Evolutionary conservation across 345 rosid species (phyloP).

Genomic region (Eutrema yunnanense): DNA sequence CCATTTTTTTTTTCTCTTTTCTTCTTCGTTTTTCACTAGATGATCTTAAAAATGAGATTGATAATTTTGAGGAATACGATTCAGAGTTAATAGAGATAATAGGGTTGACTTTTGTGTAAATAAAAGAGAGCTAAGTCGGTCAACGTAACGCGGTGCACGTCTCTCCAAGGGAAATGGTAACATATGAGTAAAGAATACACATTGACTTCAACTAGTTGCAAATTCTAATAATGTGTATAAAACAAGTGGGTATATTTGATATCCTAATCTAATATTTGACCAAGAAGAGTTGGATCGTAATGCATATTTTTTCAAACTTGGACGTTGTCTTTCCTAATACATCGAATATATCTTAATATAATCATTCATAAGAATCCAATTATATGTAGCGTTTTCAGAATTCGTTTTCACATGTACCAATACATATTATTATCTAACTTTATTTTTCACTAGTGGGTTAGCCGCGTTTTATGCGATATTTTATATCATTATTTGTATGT

Average conservation of each 20-base stretch:
- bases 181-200: neutral
- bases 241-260: conserved; percentile 2
- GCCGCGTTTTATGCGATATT: too few relatives aligned
- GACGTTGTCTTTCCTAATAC: neutral
- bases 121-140: conserved; percentile 25
- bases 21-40: too few relatives aligned
- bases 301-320: conserved; percentile 1
- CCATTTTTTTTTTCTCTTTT: conserved; percentile 21
- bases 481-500: too few relatives aligned
- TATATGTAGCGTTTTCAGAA: neutral
- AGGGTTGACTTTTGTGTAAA: conserved; percentile 18
- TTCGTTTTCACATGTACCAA: too few relatives aligned
- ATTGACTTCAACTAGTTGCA: conserved; percentile 24
- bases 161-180: neutral
- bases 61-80: neutral
- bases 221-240: conserved; percentile 9
- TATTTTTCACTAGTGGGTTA: too few relatives aligned
- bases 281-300: neutral
- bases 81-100: conserved; percentile 5
- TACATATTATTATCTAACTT: too few relatives aligned
- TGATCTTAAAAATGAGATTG: neutral
- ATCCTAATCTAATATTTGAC: neutral
- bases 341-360: neutral
- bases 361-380: neutral
- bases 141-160: conserved; percentile 27